phyloP scores from a whole-genome alignment of 495 filamentous ascomycete genomes.

The Bombardia bombarda region DNA sequence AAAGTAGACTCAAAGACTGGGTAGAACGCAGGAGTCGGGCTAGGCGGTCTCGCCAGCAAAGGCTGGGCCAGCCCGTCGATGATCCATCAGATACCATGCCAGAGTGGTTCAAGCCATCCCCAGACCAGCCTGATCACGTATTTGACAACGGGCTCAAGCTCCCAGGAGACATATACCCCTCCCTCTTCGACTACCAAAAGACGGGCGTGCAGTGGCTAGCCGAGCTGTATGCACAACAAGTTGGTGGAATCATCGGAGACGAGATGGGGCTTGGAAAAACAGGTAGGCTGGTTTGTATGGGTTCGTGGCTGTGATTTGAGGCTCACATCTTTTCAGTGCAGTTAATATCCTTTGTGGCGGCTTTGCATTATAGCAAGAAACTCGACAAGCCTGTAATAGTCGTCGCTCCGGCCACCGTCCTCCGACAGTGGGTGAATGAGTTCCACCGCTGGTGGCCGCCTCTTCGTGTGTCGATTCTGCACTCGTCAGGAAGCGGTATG shows the following conservation, averaged over 20 bases:
- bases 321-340: slow-evolving; percentile 49
- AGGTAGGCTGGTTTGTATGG: not conserved
- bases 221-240: slow-evolving; percentile 78
- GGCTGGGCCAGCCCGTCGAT: slow-evolving; percentile 21
- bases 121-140: slow-evolving; percentile 61
- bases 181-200: slow-evolving; percentile 91
- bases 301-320: not conserved
- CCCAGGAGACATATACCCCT: slow-evolving; percentile 85
- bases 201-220: slow-evolving; percentile 96
- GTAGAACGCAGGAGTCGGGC: slow-evolving; percentile 58
- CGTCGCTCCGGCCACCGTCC: slow-evolving; percentile 85
- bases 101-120: slow-evolving; percentile 85
- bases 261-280: slow-evolving; percentile 99
- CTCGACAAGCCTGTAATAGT: slow-evolving; percentile 78
- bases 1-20: slow-evolving; percentile 70
- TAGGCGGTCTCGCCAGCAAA: slow-evolving; percentile 39
- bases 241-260: slow-evolving; percentile 91
- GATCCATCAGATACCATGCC: slow-evolving; percentile 36
- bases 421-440: slow-evolving; percentile 97
- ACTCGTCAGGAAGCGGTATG: slow-evolving; percentile 95
- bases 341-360: slow-evolving; percentile 82
- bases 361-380: slow-evolving; percentile 81
- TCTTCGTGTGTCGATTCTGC: slow-evolving; percentile 85
- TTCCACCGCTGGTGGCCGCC: slow-evolving; percentile 98
- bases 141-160: slow-evolving; percentile 69